Evolutionary conservation across 345 rosid species (phyloP), one percentile per base, ranked within the genome.

Genomic region (Salix brachista): DNA sequence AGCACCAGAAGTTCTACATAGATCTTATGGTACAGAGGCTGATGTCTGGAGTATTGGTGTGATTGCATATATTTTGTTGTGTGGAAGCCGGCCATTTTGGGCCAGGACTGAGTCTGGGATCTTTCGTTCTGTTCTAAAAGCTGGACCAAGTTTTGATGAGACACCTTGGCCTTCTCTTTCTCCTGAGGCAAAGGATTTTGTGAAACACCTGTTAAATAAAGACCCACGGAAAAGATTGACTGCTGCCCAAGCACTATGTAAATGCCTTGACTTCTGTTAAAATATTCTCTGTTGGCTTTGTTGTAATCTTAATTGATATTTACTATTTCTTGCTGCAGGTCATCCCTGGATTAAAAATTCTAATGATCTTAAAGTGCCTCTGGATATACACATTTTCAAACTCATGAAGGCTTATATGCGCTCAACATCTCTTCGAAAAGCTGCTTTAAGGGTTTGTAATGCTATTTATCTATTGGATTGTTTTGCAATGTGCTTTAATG

Each of bases 71-170:
- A 96, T 96, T 86, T 94, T 96, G 42, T 80, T 96, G 81, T 90
- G 99, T 61, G 98, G 99, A 42, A 91, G 98, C 80, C 94, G 99
- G 71, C 99, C 99, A 71, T 96, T 96, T 82, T 96, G 98, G 99
- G 97, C 99, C 26, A 87, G 97, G 79, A 96, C 98, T 17, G 99
- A 96, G 80, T 96, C 99, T 70, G 99, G 97, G 72, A 94, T 96
- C 74, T 96, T 94, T 80, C 91, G 94, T 8, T 83, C 98, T 8
- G 98, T 96, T 78, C 82, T 94, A 75, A 96, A 96, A 85, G 90
- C 95, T 78, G 98, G 88, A 79, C 99, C 97, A 5, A 87, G 90
- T 83, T 96, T 96, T 64, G 89, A 88, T 73, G 97, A 94, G 80
- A 87, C 87, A 19, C 94, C 99, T 60, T 96, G 99, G 99, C 93